Evolutionary conservation across 2,329 filamentous ascomycete genomes (phyloP).

Genomic region (Diaporthe humulicola): DNA sequence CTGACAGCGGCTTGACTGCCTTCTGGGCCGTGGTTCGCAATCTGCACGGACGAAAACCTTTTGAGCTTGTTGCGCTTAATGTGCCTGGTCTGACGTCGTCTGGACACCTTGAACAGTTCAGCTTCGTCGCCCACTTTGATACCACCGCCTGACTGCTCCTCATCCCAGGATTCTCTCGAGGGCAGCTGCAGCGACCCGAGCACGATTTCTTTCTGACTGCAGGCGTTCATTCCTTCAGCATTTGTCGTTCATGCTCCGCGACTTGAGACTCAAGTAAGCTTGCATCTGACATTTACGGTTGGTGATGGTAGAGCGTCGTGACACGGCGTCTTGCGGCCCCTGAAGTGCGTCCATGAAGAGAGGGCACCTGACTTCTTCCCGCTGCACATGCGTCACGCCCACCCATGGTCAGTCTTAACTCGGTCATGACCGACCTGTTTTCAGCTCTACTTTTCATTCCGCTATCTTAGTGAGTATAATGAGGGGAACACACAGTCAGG

Average conservation of each 20-base stretch:
- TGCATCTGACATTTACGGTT: constrained; percentile 37
- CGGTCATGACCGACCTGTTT: constrained; percentile 7
- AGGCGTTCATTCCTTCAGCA: constrained; percentile 22
- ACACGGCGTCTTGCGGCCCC: neutral
- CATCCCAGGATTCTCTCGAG: neutral
- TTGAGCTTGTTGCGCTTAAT: constrained; percentile 30
- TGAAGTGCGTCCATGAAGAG: constrained; percentile 18
- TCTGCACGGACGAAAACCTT: constrained; percentile 17
- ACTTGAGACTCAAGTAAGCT: constrained; percentile 40
- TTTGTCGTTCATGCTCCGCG: constrained; percentile 33
- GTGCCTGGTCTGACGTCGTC: constrained; percentile 31
- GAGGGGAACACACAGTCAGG: constrained; percentile 14
- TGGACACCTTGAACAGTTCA: constrained; percentile 19
- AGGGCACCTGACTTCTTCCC: neutral
- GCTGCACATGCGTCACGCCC: neutral
- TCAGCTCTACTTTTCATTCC: constrained; percentile 9
- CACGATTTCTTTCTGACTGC: constrained; percentile 12
- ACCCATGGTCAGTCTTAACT: neutral
- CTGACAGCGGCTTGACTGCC: constrained; percentile 32
- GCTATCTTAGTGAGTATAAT: constrained; percentile 30
- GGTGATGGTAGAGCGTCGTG: constrained; percentile 25
- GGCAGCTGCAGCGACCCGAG: constrained; percentile 10
- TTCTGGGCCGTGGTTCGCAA: constrained; percentile 18
- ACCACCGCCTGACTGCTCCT: constrained; percentile 32
- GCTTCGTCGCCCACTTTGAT: constrained; percentile 12